phyloP scores from a whole-genome alignment of 75 land plant genomes.

The Selaginella tamariscina region DNA sequence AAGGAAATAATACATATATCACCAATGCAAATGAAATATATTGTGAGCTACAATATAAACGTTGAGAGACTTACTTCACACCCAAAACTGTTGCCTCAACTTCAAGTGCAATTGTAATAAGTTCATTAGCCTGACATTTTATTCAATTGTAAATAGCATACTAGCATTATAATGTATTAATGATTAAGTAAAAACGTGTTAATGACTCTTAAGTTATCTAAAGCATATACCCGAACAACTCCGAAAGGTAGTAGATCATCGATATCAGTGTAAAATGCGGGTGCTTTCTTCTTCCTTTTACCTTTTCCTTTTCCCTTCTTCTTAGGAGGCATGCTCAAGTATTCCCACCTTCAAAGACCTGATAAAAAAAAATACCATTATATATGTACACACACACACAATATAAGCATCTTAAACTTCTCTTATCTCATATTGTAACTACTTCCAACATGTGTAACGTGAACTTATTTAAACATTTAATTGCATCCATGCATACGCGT shows the following conservation, averaged over 20 bases:
- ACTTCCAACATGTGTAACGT: too few species aligned
- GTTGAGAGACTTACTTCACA: background rate
- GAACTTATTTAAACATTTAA: too few species aligned
- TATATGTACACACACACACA: too few species aligned
- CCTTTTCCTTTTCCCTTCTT: background rate
- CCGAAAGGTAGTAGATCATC: background rate
- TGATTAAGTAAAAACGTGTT: background rate
- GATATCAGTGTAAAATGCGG: background rate
- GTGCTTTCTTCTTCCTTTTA: constrained; percentile 3
- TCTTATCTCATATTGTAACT: too few species aligned
- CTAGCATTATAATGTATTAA: background rate
- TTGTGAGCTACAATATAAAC: too few species aligned
- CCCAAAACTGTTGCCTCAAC: background rate
- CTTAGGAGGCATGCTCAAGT: background rate
- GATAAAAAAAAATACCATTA: background rate
- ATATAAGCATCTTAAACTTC: too few species aligned
- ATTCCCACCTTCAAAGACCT: background rate
- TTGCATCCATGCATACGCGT: too few species aligned
- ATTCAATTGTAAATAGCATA: background rate
- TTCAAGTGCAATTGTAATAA: background rate
- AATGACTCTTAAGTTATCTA: background rate
- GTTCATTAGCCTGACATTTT: background rate
- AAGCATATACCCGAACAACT: background rate
- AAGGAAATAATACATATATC: background rate
- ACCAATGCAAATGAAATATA: background rate